Conservation (phyloP, 345 rosid genomes). For the Citrus cavaleriei region DNA sequence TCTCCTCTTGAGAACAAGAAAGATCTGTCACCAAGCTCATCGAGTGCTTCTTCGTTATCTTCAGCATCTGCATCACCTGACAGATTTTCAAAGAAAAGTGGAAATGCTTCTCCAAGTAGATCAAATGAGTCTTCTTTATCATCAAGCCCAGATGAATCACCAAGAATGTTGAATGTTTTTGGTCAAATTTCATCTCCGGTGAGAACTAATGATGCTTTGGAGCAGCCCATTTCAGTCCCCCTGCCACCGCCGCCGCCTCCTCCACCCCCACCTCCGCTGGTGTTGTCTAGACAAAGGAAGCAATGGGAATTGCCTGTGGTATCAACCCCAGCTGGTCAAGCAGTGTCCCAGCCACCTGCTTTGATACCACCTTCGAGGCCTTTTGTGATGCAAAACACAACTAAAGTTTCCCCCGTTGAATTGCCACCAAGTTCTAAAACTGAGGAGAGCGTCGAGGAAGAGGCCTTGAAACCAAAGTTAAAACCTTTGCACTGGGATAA, state of each 20-base stretch:
- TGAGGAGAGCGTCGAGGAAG: constrained; percentile 38
- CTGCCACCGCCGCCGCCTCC: constrained; percentile 39
- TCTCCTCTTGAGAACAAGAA: not conserved
- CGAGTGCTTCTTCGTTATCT: constrained; percentile 28
- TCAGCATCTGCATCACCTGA: constrained; percentile 42
- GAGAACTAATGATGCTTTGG: constrained; percentile 22
- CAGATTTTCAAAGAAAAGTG: constrained; percentile 27
- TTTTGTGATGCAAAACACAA: constrained; percentile 42
- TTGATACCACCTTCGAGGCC: constrained; percentile 69
- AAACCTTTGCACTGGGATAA: constrained; percentile 95
- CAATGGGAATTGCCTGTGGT: constrained; percentile 32
- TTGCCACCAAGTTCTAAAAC: constrained; percentile 32
- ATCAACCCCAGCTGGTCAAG: constrained; percentile 31
- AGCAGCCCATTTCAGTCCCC: constrained; percentile 27
- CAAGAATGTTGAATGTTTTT: constrained; percentile 22
- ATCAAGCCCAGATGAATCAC: constrained; percentile 36
- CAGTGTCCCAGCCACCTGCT: constrained; percentile 50
- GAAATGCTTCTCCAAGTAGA: constrained; percentile 24
- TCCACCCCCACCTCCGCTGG: constrained; percentile 31
- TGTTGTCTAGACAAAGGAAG: constrained; percentile 20
- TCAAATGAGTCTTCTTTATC: constrained; percentile 21
- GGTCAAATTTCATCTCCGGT: constrained; percentile 30
- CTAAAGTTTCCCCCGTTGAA: constrained; percentile 37
- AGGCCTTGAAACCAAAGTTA: constrained; percentile 60
- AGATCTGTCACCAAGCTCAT: constrained; percentile 10